Evolutionary conservation across 768 basidiomycete genomes (phyloP), one percentile per base, ranked within the genome.

Genomic region (Coprinellus aureogranulatus): DNA sequence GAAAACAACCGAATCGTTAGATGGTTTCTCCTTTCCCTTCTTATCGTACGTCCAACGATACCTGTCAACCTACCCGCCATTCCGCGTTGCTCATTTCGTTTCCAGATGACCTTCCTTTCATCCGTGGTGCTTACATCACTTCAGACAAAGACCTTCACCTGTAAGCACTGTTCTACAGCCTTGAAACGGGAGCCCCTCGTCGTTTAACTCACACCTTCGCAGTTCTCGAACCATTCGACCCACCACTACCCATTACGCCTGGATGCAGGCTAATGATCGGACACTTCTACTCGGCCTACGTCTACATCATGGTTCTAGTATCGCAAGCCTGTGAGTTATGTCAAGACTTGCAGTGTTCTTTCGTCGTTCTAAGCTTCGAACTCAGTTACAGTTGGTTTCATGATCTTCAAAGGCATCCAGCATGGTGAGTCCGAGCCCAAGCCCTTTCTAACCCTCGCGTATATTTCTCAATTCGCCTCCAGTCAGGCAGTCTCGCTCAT

Each of bases 251-350:
- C 23, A 20, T 4, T 12, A 10, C n/a, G 2, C 25, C 4, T n/a
- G 55, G 47, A 2, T 57, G 55, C 22, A 16, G n/a, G 4, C 25
- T 50, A 18, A 26, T 28, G 2, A 31, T 47, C 6, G 34, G 1
- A 6, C 18, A 31, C 5, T 23, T 25, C 14, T n/a, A 39, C 22
- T 22, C 46, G 18, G 14, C 31, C 22, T 57, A 47, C 31, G 30
- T 23, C 37, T 57, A 49, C 22, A 37, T 57, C n/a, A 22, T 49
- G 25, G 11, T 57, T 10, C 41, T 49, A 26, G 50, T 57, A 23
- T 57, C 55, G 4, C 31, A 57, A 50, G 34, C n/a, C n/a, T 9
- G 55, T 57, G 39, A 49, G 55, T 57, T 22, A 44, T 44, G 42
- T 44, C 8, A 9, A n/a, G 18, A n/a, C 12, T 11, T 14, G 23